phyloP scores from a whole-genome alignment of 768 basidiomycete genomes.

The Lyophyllum shimeji region DNA sequence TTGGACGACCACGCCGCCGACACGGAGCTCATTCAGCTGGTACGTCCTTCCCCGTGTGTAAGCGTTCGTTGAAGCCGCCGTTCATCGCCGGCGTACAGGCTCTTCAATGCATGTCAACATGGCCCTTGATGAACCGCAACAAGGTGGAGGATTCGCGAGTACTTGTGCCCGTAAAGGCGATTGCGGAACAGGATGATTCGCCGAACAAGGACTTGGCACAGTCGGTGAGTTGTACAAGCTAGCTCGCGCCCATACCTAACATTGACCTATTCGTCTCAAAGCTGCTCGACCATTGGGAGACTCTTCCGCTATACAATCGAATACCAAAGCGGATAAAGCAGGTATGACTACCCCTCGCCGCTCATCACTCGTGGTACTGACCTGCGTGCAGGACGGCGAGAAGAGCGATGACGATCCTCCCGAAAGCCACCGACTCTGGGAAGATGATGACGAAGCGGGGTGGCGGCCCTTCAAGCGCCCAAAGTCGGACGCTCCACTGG shows the following conservation, averaged over 20 bases:
- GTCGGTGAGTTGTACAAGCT: constrained; percentile 43
- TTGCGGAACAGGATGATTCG: constrained; percentile 56
- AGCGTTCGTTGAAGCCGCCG: not conserved
- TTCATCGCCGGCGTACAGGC: constrained; percentile 36
- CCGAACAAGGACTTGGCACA: constrained; percentile 57
- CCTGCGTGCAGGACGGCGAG: constrained; percentile 11
- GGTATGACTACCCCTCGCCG: constrained; percentile 19
- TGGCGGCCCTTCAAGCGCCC: constrained; percentile 7
- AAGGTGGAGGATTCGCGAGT: constrained; percentile 84
- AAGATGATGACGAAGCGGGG: constrained; percentile 5
- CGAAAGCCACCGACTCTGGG: not conserved
- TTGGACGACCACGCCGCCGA: constrained; percentile 76
- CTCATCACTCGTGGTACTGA: not conserved
- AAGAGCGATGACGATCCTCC: constrained; percentile 16
- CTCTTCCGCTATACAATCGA: constrained; percentile 74
- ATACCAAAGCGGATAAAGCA: constrained; percentile 71
- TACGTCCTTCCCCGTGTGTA: constrained; percentile 34
- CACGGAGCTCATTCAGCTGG: constrained; percentile 65
- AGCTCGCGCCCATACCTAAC: not conserved
- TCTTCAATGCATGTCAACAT: constrained; percentile 65
- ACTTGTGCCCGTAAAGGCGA: constrained; percentile 57
- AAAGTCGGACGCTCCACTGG: not conserved
- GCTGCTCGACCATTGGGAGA: constrained; percentile 81
- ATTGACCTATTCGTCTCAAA: constrained; percentile 24
- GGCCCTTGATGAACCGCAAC: constrained; percentile 85